phyloP scores from a whole-genome alignment of 2,329 filamentous ascomycete genomes.

The Aspergillus texensis region DNA sequence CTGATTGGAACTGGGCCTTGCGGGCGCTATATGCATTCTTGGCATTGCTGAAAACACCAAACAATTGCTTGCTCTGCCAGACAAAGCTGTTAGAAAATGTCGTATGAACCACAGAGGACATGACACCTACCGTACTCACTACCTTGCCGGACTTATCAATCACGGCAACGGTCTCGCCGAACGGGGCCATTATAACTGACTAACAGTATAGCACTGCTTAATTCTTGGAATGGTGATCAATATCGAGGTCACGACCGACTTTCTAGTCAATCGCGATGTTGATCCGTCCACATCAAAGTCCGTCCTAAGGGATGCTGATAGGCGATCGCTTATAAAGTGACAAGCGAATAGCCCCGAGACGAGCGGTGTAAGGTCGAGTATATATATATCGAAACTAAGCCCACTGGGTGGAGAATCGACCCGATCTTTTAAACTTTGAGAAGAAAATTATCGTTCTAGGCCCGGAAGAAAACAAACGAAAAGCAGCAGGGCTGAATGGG shows the following conservation, averaged over 20 bases:
- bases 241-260: background rate
- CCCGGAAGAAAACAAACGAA: constrained; percentile 3
- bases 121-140: constrained; percentile 74
- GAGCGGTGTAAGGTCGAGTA: constrained; percentile 24
- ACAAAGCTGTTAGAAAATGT: constrained; percentile 21
- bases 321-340: constrained; percentile 11
- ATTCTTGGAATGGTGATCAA: background rate
- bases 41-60: constrained; percentile 90
- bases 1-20: constrained; percentile 77
- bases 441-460: constrained; percentile 17
- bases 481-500: background rate
- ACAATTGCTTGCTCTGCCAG: constrained; percentile 79
- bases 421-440: constrained; percentile 16
- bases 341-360: constrained; percentile 17
- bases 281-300: constrained; percentile 17
- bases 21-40: constrained; percentile 84
- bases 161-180: constrained; percentile 77
- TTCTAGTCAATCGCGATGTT: constrained; percentile 1
- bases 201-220: background rate
- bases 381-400: constrained; percentile 21
- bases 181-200: constrained; percentile 29
- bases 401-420: constrained; percentile 21
- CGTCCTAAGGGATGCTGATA: constrained; percentile 5
- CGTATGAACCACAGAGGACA: constrained; percentile 8
- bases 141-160: constrained; percentile 91